A percentile compares a stretch with the other conserved stretches of the same genome.
phyloP scores from a whole-genome alignment of 2,329 filamentous ascomycete species.

The Blastomyces percursus region DNA sequence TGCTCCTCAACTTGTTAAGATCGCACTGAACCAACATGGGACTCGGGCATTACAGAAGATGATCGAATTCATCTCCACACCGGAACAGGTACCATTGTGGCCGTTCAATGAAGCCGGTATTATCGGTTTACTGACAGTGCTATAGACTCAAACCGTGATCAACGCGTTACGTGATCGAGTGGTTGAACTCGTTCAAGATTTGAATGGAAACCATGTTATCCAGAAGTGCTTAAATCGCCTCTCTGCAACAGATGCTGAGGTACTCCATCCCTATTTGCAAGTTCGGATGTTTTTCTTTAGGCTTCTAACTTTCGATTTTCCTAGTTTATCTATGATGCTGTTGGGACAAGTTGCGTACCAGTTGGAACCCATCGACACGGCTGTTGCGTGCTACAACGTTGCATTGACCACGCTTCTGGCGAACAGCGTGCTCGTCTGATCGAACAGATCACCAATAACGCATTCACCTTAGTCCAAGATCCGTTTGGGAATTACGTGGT shows the following conservation, averaged over 20 bases:
- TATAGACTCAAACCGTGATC: slow-evolving; percentile 66
- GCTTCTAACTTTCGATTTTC: slow-evolving; percentile 7
- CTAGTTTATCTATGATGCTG: slow-evolving; percentile 86
- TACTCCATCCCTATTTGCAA: slow-evolving; percentile 8
- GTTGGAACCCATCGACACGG: slow-evolving; percentile 96
- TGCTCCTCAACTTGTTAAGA: slow-evolving; percentile 73
- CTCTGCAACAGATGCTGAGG: slow-evolving; percentile 64
- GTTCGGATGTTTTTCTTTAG: not conserved
- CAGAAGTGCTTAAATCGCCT: slow-evolving; percentile 98
- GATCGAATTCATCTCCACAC: slow-evolving; percentile 90
- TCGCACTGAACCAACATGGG: slow-evolving; percentile 93
- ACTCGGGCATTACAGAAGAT: slow-evolving; percentile 97
- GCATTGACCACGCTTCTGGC: slow-evolving; percentile 91
- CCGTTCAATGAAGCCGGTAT: not conserved
- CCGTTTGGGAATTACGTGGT: slow-evolving; percentile 98
- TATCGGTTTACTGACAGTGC: slow-evolving; percentile 12
- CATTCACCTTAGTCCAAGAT: slow-evolving; percentile 84
- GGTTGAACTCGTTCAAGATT: slow-evolving; percentile 88
- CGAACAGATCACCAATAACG: slow-evolving; percentile 72
- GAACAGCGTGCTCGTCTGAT: slow-evolving; percentile 82
- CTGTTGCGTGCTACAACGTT: slow-evolving; percentile 94
- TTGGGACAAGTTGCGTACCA: slow-evolving; percentile 72
- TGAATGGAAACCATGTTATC: slow-evolving; percentile 98
- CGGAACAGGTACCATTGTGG: slow-evolving; percentile 48
- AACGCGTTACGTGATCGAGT: slow-evolving; percentile 71